These are phyloP conservation scores for Pistacia integerrima DNA, from an alignment of 345 rosid genomes.

Conservation along the genomic window DNA sequence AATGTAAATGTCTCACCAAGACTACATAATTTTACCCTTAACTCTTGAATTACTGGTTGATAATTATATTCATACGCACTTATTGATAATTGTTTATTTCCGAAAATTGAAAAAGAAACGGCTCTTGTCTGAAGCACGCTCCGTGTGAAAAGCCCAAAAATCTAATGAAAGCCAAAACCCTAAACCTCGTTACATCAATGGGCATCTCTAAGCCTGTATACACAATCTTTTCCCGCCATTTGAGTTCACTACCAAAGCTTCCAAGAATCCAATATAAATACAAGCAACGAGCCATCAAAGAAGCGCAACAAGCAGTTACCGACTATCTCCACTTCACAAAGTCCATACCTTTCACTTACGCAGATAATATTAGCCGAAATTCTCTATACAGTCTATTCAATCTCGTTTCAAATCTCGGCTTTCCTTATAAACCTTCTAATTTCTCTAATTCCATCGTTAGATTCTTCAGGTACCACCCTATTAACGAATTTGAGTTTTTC, in stretches of 20 bases:
- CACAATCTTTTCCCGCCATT: conserved; percentile 22
- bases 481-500: conserved; percentile 80
- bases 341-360: conserved; percentile 52
- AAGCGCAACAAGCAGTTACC: conserved; percentile 56
- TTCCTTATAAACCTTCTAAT: conserved; percentile 35
- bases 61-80: too few species aligned
- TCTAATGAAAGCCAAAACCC: conserved; percentile 19
- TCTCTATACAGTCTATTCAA: conserved; percentile 47
- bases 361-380: conserved; percentile 60
- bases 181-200: conserved; percentile 29
- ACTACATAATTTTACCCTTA: too few species aligned
- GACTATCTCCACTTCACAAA: conserved; percentile 60
- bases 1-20: too few species aligned
- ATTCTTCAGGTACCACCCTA: conserved; percentile 65
- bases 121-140: too few species aligned
- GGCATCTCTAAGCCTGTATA: neutral
- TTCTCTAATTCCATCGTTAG: conserved; percentile 45
- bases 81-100: too few species aligned
- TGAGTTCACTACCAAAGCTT: conserved; percentile 29
- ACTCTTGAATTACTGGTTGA: too few species aligned
- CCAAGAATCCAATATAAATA: conserved; percentile 33
- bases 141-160: conserved; percentile 8
- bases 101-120: too few species aligned
- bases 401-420: conserved; percentile 38
- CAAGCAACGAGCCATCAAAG: conserved; percentile 43